Evolutionary conservation across 2,329 filamentous ascomycete species (phyloP), one percentile per base, ranked within the genome.

Genomic region (Waltergamsia citrina): DNA sequence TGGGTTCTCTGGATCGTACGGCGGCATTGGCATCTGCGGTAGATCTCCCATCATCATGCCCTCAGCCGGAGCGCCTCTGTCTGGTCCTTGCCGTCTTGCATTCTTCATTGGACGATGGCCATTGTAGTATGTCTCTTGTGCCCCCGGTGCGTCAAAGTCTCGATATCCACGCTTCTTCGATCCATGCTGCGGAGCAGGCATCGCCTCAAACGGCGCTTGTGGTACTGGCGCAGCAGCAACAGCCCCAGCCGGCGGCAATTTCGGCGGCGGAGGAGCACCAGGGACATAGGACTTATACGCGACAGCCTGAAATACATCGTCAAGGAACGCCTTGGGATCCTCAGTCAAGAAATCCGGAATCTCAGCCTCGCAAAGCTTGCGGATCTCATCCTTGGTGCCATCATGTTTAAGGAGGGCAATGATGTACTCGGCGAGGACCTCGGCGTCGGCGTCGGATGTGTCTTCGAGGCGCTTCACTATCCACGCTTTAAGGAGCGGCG

Each of bases 401-500:
- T 86, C 81, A 40, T 82, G 78, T 41, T 74, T 73, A 29, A 90
- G 61, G 15, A 92, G 70, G 6, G 82, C 84, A 40, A 88, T 67
- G n/a, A 90, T 80, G 52, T 88, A 92, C 47, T 92, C 85, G 30
- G 83, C 84, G 4, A 92, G 75, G 5, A 90, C 82, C 48, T 87
- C 84, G 21, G 79, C 74, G 52, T 92, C 85, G 33, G 82, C 83
- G 48, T 88, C 83, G 19, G 81, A 85, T 80, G 80, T 83, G 50
- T 81, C 76, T 52, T 85, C 81, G 34, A 88, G 72, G 41, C 81
- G 74, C 58, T 80, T 80, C 41, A 87, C 75, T 41, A 88, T 77
- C 83, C 83, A 90, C 39, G 70, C 66, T 63, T 85, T 87, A 35
- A 92, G 66, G 40, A 71, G 59, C 36, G 70, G 61, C 54, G 68